Evolutionary conservation across 73 alveolate species (phyloP).

Genomic region (Paramecium sexaurelia): DNA sequence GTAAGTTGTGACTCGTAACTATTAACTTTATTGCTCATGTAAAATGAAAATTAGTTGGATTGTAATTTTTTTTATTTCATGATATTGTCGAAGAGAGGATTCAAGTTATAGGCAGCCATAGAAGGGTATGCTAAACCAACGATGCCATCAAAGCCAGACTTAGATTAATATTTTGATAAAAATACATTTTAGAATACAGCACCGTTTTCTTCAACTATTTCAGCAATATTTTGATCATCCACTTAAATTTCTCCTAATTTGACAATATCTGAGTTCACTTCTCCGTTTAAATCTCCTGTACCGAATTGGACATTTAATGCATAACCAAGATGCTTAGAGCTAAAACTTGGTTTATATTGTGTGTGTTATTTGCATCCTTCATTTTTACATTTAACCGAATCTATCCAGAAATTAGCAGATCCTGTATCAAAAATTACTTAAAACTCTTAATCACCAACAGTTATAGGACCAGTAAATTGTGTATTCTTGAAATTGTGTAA

Average conservation of each 20-base stretch:
- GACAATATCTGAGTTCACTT: conserved; percentile 65
- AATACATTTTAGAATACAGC: conserved; percentile 68
- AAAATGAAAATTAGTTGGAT: conserved; percentile 75
- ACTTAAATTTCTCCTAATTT: conserved; percentile 71
- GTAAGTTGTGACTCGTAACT: conserved; percentile 68
- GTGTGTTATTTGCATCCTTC: conserved; percentile 64
- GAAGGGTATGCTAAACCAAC: conserved; percentile 81
- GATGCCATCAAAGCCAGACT: conserved; percentile 70
- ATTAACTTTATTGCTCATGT: conserved; percentile 42
- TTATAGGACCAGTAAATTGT: conserved; percentile 62
- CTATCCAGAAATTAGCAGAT: conserved; percentile 73
- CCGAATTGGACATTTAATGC: conserved; percentile 46
- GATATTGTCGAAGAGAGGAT: conserved; percentile 74
- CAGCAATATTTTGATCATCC: conserved; percentile 73
- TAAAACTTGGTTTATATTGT: conserved; percentile 51
- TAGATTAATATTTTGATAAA: background rate
- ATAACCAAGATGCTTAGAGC: conserved; percentile 44
- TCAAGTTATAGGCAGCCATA: conserved; percentile 77
- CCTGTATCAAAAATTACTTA: conserved; percentile 87
- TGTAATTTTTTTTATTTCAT: conserved; percentile 69
- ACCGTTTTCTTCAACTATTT: conserved; percentile 79
- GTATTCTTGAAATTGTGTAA: conserved; percentile 61
- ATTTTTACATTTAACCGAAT: conserved; percentile 70
- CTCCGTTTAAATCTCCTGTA: conserved; percentile 75
- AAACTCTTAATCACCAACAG: conserved; percentile 76